phyloP scores from a whole-genome alignment of 345 rosid species.

The Brassica napus region Da-Ae NC_063436.1:7966501-7967000 shows the following conservation, averaged over 20 bases:
- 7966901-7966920: slow-evolving; percentile 81
- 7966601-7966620: slow-evolving; percentile 7
- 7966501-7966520: slow-evolving; percentile 71
- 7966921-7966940: slow-evolving; percentile 91
- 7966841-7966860: slow-evolving; percentile 19
- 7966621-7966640: slow-evolving; percentile 98
- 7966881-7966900: slow-evolving; percentile 84
- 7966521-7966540: slow-evolving; percentile 74
- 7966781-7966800: slow-evolving; percentile 46
- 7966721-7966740: slow-evolving; percentile 68
- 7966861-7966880: slow-evolving; percentile 76
- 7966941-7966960: slow-evolving; percentile 65
- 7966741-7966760: slow-evolving; percentile 95
- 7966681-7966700: slow-evolving; percentile 83
- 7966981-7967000: neutral
- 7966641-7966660: slow-evolving; percentile 91
- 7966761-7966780: slow-evolving; percentile 86
- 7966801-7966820: slow-evolving; percentile 11
- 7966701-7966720: slow-evolving; percentile 77
- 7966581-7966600: slow-evolving; percentile 2
- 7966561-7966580: neutral
- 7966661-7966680: slow-evolving; percentile 70
- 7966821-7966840: neutral
- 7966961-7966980: slow-evolving; percentile 17
- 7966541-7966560: slow-evolving; percentile 54